These are phyloP conservation scores for Chalaropsis thielavioides DNA, from an alignment of 2,329 filamentous ascomycete genomes.

Conservation along the genomic window DNA sequence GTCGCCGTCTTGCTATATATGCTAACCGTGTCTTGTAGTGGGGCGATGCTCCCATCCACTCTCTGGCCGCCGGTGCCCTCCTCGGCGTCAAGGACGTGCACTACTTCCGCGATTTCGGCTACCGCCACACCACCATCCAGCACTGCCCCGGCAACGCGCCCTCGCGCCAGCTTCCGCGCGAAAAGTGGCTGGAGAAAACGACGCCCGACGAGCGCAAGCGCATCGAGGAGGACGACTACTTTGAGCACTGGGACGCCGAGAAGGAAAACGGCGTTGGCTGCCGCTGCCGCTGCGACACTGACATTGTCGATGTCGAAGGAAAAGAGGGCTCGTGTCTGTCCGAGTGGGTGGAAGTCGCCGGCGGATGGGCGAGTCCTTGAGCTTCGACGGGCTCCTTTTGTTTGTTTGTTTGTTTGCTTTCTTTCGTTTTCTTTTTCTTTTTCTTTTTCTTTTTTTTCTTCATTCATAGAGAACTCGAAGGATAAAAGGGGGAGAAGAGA, in stretches of 20 bases:
- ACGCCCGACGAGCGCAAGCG: slow-evolving; percentile 70
- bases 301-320: slow-evolving; percentile 93
- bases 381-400: background rate
- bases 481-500: background rate
- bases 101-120: slow-evolving; percentile 98
- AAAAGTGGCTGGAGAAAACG: slow-evolving; percentile 69
- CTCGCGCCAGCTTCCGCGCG: slow-evolving; percentile 64
- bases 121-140: slow-evolving; percentile 96
- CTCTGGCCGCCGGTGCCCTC: slow-evolving; percentile 80
- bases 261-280: slow-evolving; percentile 96
- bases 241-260: slow-evolving; percentile 71
- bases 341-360: slow-evolving; percentile 95
- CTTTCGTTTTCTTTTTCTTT: slow-evolving; percentile 1
- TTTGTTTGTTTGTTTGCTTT: slow-evolving; percentile 7
- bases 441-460: background rate
- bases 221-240: slow-evolving; percentile 88
- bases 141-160: slow-evolving; percentile 96
- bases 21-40: slow-evolving; percentile 45
- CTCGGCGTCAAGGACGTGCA: slow-evolving; percentile 74
- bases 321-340: slow-evolving; percentile 90
- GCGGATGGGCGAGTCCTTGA: slow-evolving; percentile 57
- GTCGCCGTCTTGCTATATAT: slow-evolving; percentile 4
- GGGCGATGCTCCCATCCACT: slow-evolving; percentile 98
- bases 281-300: slow-evolving; percentile 89
- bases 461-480: slow-evolving; percentile 12